phyloP scores from a whole-genome alignment of 352 stramenopile genomes.

The Pythium coloratum region DNA sequence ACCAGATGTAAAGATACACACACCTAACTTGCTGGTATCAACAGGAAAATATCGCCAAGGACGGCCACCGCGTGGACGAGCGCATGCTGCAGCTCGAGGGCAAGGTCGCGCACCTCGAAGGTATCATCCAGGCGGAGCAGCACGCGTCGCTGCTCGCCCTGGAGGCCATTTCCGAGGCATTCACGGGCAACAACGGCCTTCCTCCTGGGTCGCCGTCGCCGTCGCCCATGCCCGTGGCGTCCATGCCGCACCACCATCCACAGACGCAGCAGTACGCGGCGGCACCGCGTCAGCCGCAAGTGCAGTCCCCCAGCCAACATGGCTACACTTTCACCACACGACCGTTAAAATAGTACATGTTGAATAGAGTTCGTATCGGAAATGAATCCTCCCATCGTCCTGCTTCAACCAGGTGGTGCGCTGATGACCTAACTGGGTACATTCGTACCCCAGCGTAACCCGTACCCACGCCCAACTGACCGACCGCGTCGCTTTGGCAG shows the following conservation, averaged over 20 bases:
- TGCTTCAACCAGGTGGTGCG: background rate
- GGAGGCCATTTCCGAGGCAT: constrained; percentile 71
- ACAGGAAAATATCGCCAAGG: constrained; percentile 46
- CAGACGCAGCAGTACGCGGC: background rate
- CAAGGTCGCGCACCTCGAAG: constrained; percentile 52
- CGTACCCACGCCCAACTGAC: background rate
- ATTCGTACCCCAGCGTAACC: background rate
- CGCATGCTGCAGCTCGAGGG: constrained; percentile 52
- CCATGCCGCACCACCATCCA: background rate
- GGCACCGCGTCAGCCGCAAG: background rate
- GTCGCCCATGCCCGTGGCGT: background rate
- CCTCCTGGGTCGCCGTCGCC: background rate
- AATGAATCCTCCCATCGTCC: background rate
- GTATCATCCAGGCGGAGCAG: constrained; percentile 67
- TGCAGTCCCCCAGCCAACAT: background rate
- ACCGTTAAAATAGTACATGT: constrained; percentile 1
- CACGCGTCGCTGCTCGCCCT: constrained; percentile 66
- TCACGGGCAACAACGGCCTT: constrained; percentile 17
- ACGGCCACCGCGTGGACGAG: constrained; percentile 50
- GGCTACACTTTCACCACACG: constrained; percentile 4
- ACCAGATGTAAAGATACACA: no score
- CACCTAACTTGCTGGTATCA: background rate
- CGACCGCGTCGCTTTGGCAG: background rate
- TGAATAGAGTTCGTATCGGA: background rate
- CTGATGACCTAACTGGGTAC: background rate